phyloP scores from a whole-genome alignment of 352 stramenopile genomes.

The Pythium vanterpoolii region DNA sequence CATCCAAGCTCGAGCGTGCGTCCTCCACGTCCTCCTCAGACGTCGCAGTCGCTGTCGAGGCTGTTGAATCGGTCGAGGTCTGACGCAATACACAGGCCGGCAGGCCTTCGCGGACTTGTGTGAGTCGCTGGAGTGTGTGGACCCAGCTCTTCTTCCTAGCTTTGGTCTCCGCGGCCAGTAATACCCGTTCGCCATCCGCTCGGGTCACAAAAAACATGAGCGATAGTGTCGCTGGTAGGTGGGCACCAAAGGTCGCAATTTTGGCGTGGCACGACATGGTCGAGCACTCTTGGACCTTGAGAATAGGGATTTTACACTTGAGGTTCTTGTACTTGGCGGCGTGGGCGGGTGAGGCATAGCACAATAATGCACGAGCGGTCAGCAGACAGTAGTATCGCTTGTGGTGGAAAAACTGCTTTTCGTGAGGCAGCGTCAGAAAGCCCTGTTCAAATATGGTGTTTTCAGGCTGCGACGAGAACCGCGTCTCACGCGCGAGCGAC shows the following conservation, averaged over 20 bases:
- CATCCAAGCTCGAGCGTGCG: neutral
- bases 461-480: conserved; percentile 45
- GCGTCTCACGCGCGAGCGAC: conserved; percentile 37
- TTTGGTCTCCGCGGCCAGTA: conserved; percentile 46
- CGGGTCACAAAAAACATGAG: conserved; percentile 73
- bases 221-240: conserved; percentile 40
- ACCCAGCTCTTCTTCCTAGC: conserved; percentile 56
- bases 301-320: conserved; percentile 47
- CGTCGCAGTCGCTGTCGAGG: conserved; percentile 11
- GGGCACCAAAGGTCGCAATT: conserved; percentile 52
- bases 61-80: conserved; percentile 17
- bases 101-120: conserved; percentile 41
- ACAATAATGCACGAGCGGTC: conserved; percentile 34
- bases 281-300: conserved; percentile 59
- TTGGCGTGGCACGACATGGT: conserved; percentile 58
- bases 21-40: conserved; percentile 23
- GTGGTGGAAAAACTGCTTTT: conserved; percentile 56
- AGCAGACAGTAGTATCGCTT: conserved; percentile 70
- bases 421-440: conserved; percentile 48
- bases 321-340: conserved; percentile 41
- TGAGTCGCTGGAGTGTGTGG: conserved; percentile 41
- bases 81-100: conserved; percentile 13
- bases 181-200: conserved; percentile 54
- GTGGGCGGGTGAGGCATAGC: conserved; percentile 46
- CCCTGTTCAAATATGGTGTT: conserved; percentile 70